phyloP scores from a whole-genome alignment of 2,329 filamentous ascomycete genomes.

The Sclerotinia sclerotiorum region DNA sequence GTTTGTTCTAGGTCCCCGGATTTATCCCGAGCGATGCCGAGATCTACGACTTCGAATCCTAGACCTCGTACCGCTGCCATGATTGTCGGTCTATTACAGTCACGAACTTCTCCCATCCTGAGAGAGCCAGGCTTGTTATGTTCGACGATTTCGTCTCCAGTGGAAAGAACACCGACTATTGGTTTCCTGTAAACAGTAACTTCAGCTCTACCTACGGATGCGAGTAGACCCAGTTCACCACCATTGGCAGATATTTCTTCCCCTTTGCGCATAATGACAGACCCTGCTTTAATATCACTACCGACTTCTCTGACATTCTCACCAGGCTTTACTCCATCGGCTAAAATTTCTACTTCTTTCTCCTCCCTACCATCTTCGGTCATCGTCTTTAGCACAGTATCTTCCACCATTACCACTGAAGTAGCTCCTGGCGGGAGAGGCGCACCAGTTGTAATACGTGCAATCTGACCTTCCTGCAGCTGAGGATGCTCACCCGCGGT shows the following conservation, averaged over 20 bases:
- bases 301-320: conserved; percentile 92
- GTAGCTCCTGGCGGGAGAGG: conserved; percentile 86
- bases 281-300: conserved; percentile 74
- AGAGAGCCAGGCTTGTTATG: conserved; percentile 64
- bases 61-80: conserved; percentile 72
- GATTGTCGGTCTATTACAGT: conserved; percentile 88
- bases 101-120: conserved; percentile 79
- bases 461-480: conserved; percentile 72
- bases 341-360: conserved; percentile 81
- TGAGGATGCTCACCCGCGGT: conserved; percentile 65
- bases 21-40: conserved; percentile 80
- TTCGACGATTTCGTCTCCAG: conserved; percentile 88
- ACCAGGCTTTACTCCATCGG: conserved; percentile 68
- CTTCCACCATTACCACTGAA: conserved; percentile 95
- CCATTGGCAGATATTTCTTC: conserved; percentile 83
- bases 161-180: conserved; percentile 82
- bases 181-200: conserved; percentile 75
- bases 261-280: conserved; percentile 71
- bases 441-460: conserved; percentile 91
- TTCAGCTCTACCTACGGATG: conserved; percentile 73
- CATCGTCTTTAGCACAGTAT: conserved; percentile 73
- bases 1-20: conserved; percentile 72
- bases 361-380: conserved; percentile 84
- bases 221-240: conserved; percentile 86
- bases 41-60: conserved; percentile 77